phyloP scores from a whole-genome alignment of 148 eudicot genomes.

The Tetragonia tetragonoides region DNA sequence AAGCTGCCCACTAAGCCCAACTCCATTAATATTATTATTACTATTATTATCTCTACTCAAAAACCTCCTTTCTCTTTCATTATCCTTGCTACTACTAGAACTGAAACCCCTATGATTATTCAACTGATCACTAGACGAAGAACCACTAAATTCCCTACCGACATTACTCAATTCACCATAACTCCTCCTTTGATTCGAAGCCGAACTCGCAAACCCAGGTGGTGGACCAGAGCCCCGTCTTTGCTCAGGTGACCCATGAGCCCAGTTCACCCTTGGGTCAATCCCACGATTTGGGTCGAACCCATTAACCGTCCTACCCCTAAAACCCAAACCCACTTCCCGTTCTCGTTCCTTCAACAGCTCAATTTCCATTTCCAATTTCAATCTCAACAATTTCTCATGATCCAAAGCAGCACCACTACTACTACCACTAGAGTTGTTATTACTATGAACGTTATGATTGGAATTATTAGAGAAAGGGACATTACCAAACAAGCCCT shows the following conservation, averaged over 20 bases:
- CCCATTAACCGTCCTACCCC: slow-evolving; percentile 26
- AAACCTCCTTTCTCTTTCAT: slow-evolving; percentile 32
- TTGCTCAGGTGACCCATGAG: slow-evolving; percentile 24
- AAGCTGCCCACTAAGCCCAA: slow-evolving; percentile 38
- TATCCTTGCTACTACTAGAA: slow-evolving; percentile 14
- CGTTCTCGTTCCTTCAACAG: slow-evolving; percentile 27
- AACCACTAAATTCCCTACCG: slow-evolving; percentile 38
- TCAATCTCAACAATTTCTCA: slow-evolving; percentile 5
- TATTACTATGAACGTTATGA: neutral
- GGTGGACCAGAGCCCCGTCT: slow-evolving; percentile 42
- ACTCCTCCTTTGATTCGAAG: slow-evolving; percentile 30
- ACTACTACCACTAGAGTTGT: neutral
- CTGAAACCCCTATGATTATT: slow-evolving; percentile 28
- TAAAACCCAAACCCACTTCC: slow-evolving; percentile 19
- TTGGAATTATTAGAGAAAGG: slow-evolving; percentile 1
- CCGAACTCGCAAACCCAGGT: slow-evolving; percentile 57
- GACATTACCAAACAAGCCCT: slow-evolving; percentile 41
- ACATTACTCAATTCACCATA: slow-evolving; percentile 29
- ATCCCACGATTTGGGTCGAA: slow-evolving; percentile 24
- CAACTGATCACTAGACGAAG: slow-evolving; percentile 27
- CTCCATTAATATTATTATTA: slow-evolving; percentile 13
- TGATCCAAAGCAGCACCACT: neutral
- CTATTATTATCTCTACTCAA: slow-evolving; percentile 5
- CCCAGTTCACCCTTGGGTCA: slow-evolving; percentile 24
- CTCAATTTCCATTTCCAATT: slow-evolving; percentile 2